Evolutionary conservation across 2,329 filamentous ascomycete species (phyloP).

Genomic region (Clarireedia sp.): DNA sequence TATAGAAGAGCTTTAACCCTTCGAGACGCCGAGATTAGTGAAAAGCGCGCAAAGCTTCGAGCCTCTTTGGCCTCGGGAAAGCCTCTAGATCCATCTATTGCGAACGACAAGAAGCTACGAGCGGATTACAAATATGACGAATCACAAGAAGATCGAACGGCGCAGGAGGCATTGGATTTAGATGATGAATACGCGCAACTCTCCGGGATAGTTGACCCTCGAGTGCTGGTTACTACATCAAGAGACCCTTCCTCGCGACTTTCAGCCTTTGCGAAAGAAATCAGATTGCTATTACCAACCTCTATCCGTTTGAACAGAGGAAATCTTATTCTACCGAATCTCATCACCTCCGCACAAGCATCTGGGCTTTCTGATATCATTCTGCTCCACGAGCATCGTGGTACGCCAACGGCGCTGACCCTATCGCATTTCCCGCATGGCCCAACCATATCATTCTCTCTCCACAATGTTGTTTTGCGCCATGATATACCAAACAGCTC

Average conservation of each 20-base stretch:
- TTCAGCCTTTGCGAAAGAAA: conserved; percentile 87
- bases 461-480: conserved; percentile 87
- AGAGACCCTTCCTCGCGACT: conserved; percentile 79
- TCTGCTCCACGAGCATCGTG: conserved; percentile 84
- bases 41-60: conserved; percentile 82
- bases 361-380: conserved; percentile 79
- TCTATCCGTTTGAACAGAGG: conserved; percentile 85
- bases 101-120: conserved; percentile 75
- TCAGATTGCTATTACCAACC: conserved; percentile 75
- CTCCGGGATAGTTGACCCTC: conserved; percentile 83
- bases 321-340: conserved; percentile 77
- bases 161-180: conserved; percentile 62
- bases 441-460: conserved; percentile 76
- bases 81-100: conserved; percentile 71
- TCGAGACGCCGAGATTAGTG: conserved; percentile 83
- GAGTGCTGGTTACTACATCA: conserved; percentile 84
- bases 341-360: conserved; percentile 73
- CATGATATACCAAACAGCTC: conserved; percentile 87
- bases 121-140: conserved; percentile 94
- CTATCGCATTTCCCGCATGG: conserved; percentile 83
- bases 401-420: conserved; percentile 83
- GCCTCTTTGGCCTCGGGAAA: conserved; percentile 84
- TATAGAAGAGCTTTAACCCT: conserved; percentile 83
- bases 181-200: conserved; percentile 88
- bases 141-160: conserved; percentile 58